phyloP scores from a whole-genome alignment of 495 filamentous ascomycete species.

The Hypomontagnella monticulosa region DNA sequence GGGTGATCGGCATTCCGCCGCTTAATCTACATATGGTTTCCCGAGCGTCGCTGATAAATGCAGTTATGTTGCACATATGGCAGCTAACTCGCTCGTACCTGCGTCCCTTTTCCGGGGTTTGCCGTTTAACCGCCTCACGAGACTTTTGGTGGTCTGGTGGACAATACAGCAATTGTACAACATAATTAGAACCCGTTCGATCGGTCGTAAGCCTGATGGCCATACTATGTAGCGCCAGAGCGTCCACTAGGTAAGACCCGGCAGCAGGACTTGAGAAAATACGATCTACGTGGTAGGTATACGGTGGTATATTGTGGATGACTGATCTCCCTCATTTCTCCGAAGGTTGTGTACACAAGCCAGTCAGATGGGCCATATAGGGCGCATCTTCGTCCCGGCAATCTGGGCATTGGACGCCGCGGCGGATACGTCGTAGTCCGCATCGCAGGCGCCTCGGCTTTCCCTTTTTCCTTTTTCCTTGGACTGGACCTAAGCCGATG shows the following conservation, averaged over 20 bases:
- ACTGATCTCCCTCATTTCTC: not conserved
- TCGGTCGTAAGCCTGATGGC: not conserved
- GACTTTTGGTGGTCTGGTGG: not conserved
- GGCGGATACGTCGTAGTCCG: slow-evolving; percentile 2
- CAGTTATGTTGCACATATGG: not conserved
- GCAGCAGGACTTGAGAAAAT: not conserved
- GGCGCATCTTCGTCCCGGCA: slow-evolving; percentile 12
- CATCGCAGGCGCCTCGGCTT: slow-evolving; percentile 21
- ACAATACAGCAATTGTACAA: too few species aligned
- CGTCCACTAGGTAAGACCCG: not conserved
- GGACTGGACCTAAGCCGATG: not conserved
- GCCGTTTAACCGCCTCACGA: not conserved
- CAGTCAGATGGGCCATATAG: not conserved
- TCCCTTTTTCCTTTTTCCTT: too few species aligned
- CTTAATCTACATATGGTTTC: not conserved
- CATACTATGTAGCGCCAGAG: not conserved
- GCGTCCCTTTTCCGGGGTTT: slow-evolving; percentile 1
- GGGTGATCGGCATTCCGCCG: slow-evolving; percentile 27
- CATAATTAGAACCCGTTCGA: not conserved
- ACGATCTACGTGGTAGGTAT: not conserved
- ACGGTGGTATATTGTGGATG: not conserved
- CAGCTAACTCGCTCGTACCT: not conserved
- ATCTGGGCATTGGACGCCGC: slow-evolving; percentile 32
- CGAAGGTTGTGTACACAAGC: not conserved
- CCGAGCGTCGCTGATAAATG: not conserved